Base-by-base conservation (phyloP, 2,329 filamentous ascomycete genomes). In the Aurifilum marmelostoma region DNA sequence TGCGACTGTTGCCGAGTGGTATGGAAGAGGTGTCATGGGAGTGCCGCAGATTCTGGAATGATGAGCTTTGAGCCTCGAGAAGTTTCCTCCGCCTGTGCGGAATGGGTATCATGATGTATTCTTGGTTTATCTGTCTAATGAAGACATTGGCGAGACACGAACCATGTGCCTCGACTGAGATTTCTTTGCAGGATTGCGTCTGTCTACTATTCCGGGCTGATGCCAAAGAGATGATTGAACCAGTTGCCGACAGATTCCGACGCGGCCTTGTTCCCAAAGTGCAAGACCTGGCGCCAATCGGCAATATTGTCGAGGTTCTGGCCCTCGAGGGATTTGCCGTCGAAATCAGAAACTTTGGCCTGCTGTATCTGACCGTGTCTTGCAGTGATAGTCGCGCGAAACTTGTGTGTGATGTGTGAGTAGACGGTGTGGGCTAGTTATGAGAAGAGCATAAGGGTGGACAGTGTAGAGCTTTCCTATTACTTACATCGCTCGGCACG, bases 1-100 rank as follows among this genome's bases (percentile, higher is more conserved):
- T 79, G 92, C 88, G n/a, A 95, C 93, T 1, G 88, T 98, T 67
- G 93, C 93, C 70, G 93, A 97, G 77, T 99, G 96, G 88, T 98
- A 97, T 83, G 95, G 94, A 0, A 84, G 94, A 68, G 95, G 96
- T 0, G 94, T 98, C 3, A 97, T 98, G 94, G 87, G 85, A 34
- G 84, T 76, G 24, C 76, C 79, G 67, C 69, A 69, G 70, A 78
- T 74, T 71, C 70, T 77, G 59, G 79, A 82, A 69, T 75, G 59
- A 72, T 75, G 60, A 72, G 50, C 4, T 6, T 3, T 18, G 24
- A 1, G 52, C 52, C 52, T 29, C 16, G 14, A n/a, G 14, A 16
- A 24, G 50, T 9, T 14, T 21, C 21, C 27, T 14, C 37, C 1
- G 41, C 41, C 56, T 41, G 27, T 59, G 47, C 39, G 43, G 37